These are phyloP conservation scores for Colletotrichum nymphaeae DNA, from an alignment of 2,329 filamentous ascomycete genomes.

Conservation along the genomic window DNA sequence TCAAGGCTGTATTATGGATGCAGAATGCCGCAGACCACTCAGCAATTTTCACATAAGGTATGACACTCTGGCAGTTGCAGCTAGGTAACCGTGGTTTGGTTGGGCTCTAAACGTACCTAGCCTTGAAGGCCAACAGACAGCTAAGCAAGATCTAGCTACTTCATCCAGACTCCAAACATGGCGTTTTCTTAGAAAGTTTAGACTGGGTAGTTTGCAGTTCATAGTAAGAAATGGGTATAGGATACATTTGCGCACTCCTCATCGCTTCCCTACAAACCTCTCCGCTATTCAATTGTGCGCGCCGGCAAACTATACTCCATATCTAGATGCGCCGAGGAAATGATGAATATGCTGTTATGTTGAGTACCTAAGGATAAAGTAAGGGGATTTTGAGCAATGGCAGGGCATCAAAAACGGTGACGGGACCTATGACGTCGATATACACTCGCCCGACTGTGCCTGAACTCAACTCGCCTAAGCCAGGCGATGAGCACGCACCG, in stretches of 20 bases:
- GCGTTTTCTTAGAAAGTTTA: too few relatives aligned
- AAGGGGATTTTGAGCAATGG: background rate
- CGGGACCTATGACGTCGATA: slow-evolving; percentile 13
- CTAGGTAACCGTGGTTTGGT: too few relatives aligned
- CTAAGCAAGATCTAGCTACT: background rate
- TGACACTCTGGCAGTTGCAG: too few relatives aligned
- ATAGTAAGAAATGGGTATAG: background rate
- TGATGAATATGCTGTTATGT: background rate
- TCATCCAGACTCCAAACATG: background rate
- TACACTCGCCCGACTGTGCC: slow-evolving; percentile 3
- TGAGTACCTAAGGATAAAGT: background rate
- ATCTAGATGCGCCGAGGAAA: too few relatives aligned
- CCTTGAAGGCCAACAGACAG: background rate
- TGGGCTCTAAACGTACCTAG: too few relatives aligned
- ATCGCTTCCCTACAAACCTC: background rate
- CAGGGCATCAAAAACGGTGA: background rate
- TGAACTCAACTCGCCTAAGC: slow-evolving; percentile 5
- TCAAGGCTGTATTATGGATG: too few relatives aligned
- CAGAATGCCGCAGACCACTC: too few relatives aligned
- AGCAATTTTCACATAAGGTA: too few relatives aligned
- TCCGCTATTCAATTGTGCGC: background rate
- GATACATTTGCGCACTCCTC: background rate
- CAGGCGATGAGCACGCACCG: background rate
- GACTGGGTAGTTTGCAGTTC: too few relatives aligned
- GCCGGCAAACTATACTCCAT: background rate